Evolutionary conservation across 2,329 filamentous ascomycete genomes (phyloP), one percentile per base, ranked within the genome.

Genomic region (Thelonectria rubi): DNA sequence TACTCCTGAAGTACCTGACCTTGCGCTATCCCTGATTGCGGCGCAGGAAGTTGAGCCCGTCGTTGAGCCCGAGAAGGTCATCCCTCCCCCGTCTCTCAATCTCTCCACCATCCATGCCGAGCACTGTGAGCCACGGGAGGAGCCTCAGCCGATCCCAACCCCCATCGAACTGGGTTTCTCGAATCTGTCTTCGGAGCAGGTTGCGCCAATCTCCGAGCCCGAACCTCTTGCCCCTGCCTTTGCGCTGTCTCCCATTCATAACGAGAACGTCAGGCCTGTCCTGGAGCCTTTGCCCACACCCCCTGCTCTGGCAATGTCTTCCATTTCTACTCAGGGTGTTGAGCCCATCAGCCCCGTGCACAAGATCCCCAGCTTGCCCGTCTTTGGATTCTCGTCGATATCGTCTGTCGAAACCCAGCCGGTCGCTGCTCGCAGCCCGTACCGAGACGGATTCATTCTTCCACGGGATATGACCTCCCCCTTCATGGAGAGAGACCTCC

Each of bases 381-480:
- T 67, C 5, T 75, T 82, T 52, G 79, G 73, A 15, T 81, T 84
- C 67, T 83, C 82, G 3, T 65, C 76, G 1, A 77, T 85, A 43
- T 76, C 78, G 58, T 79, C 80, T 4, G 71, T 84, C 8, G 79
- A 82, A 55, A 83, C 79, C 3, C 77, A 80, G 49, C 83, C 81
- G 7, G 66, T 80, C n/a, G 75, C 77, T 42, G 78, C 80, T 20
- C 80, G 81, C 59, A 86, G 81, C 65, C 84, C 83, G 1, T 83
- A 80, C 75, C 79, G 84, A 59, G 81, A 86, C 65, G 86, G 76
- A 1, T 85, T 88, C 64, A 83, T 88, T 59, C 79, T 88, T 20
- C 82, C 86, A 1, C 79, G 79, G 17, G 83, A 85, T 42, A 71
- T 76, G 55, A 69, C 73, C 15, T 71, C 71, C 10, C 68, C 74